These are phyloP conservation scores for Pinus tabuliformis DNA, from an alignment of 75 land plant genomes.

Conservation along the genomic window DNA sequence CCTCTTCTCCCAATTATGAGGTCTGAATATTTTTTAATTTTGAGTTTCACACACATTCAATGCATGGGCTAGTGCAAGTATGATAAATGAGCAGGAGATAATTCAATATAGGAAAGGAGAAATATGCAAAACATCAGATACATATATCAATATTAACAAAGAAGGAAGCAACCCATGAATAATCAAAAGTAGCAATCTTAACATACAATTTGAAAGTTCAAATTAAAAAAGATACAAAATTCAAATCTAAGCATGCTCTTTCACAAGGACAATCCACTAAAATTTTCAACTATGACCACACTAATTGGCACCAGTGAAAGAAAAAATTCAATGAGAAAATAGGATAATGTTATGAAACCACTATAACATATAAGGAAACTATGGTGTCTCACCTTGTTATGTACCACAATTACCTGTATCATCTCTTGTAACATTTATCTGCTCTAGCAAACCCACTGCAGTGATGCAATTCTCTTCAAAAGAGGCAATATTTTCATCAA, in stretches of 20 bases:
- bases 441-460: no score
- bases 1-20: no score
- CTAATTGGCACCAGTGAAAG: not conserved
- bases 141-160: not conserved
- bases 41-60: no score
- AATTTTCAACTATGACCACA: not conserved
- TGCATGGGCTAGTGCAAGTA: no score
- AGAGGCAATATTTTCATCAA: constrained; percentile 49
- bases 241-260: not conserved
- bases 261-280: not conserved
- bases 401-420: constrained; percentile 85
- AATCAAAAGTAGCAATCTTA: not conserved
- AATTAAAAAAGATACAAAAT: not conserved
- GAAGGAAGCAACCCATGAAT: not conserved
- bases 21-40: no score
- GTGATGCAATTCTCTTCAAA: constrained; percentile 23
- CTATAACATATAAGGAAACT: not conserved
- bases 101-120: not conserved
- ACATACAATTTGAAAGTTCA: not conserved
- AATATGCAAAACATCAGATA: not conserved
- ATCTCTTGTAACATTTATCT: constrained; percentile 25
- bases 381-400: constrained; percentile 64
- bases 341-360: not conserved
- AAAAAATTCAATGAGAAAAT: not conserved
- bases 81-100: no score